Evolutionary conservation across 257 asterid genomes (phyloP).

Genomic region (Forsythia suspensa): DNA sequence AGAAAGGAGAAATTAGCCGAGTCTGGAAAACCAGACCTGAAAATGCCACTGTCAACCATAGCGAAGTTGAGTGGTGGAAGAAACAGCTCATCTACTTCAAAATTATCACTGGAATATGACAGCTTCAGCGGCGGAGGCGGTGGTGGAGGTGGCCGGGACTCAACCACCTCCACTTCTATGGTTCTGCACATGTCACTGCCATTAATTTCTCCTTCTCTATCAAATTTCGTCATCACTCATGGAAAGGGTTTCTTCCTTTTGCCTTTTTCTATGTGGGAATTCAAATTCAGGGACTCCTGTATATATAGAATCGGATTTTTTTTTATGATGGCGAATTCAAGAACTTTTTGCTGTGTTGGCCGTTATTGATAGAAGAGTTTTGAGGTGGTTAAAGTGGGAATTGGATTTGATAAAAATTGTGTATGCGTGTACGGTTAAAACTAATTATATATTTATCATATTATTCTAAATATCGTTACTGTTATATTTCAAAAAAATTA

Average conservation of each 20-base stretch:
- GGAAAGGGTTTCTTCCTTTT: neutral
- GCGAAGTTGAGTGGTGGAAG: constrained; percentile 82
- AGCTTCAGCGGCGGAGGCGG: constrained; percentile 23
- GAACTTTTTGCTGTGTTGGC: constrained; percentile 7
- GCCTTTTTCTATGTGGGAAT: neutral
- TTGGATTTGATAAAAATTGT: constrained; percentile 17
- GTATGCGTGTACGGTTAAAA: constrained; percentile 16
- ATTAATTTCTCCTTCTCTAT: constrained; percentile 15
- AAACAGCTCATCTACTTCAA: constrained; percentile 39
- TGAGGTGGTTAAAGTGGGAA: neutral
- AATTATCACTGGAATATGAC: constrained; percentile 30
- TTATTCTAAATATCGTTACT: too few species aligned
- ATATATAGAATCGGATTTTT: neutral
- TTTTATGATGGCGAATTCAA: neutral
- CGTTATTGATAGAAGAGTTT: constrained; percentile 19
- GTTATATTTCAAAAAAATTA: too few species aligned
- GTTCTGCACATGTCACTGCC: constrained; percentile 36
- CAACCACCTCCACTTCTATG: constrained; percentile 34
- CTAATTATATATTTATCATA: too few species aligned
- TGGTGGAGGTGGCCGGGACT: constrained; percentile 18
- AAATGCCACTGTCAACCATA: constrained; percentile 72
- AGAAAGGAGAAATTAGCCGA: constrained; percentile 65
- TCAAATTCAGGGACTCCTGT: constrained; percentile 11
- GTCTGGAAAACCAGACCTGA: constrained; percentile 79
- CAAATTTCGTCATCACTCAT: constrained; percentile 24